Evolutionary conservation across 2,329 filamentous ascomycete species (phyloP).

Genomic region (Davidsoniella eucalypti): DNA sequence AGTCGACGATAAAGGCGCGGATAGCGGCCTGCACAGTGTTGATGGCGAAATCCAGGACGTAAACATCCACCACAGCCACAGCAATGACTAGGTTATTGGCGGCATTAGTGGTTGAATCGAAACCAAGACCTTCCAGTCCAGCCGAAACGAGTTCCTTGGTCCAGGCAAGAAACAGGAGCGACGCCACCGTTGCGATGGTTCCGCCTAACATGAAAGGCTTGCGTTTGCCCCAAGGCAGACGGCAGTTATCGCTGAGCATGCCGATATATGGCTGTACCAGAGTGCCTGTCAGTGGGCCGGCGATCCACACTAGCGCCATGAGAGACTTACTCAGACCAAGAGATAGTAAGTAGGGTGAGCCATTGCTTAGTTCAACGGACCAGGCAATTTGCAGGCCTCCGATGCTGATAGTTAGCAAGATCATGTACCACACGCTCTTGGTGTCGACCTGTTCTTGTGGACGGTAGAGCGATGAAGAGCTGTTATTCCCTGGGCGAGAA

Average conservation of each 20-base stretch:
- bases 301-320: conserved; percentile 69
- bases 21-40: conserved; percentile 94
- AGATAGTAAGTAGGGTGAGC: conserved; percentile 68
- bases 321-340: conserved; percentile 69
- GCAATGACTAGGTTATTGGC: conserved; percentile 54
- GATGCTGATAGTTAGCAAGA: conserved; percentile 72
- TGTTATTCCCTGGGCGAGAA: background rate
- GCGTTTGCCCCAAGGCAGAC: conserved; percentile 57
- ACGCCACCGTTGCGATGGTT: conserved; percentile 46
- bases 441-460: conserved; percentile 31
- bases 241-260: conserved; percentile 64
- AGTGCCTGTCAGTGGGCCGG: conserved; percentile 61
- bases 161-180: conserved; percentile 58
- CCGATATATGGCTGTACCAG: conserved; percentile 72
- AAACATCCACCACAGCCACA: conserved; percentile 72
- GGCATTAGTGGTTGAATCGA: conserved; percentile 43
- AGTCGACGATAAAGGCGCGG: conserved; percentile 84
- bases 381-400: conserved; percentile 86
- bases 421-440: conserved; percentile 73
- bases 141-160: conserved; percentile 54
- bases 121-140: conserved; percentile 53
- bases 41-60: conserved; percentile 83
- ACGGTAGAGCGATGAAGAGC: background rate
- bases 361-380: conserved; percentile 89
- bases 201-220: conserved; percentile 70